Conservation (phyloP, 108 stramenopile genomes). For the Skeletonema costatum region DNA sequence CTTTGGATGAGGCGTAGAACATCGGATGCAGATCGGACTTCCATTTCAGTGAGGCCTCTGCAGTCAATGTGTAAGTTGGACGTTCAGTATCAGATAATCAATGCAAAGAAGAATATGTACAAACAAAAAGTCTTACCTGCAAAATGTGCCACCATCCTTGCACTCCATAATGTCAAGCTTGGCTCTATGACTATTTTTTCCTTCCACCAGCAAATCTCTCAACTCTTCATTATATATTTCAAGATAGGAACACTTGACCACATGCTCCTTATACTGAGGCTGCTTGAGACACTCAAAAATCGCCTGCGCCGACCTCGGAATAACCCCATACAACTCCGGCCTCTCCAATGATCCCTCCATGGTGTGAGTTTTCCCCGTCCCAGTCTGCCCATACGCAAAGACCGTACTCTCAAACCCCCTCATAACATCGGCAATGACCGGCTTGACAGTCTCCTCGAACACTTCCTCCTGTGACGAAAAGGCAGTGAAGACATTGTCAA, state of each 20-base stretch:
- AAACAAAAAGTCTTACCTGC: constrained; percentile 36
- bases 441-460: constrained; percentile 76
- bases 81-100: neutral
- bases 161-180: constrained; percentile 86
- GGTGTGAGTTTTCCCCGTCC: constrained; percentile 85
- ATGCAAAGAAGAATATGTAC: neutral
- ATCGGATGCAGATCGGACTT: constrained; percentile 71
- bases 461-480: constrained; percentile 82
- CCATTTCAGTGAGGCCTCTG: constrained; percentile 79
- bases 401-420: constrained; percentile 71
- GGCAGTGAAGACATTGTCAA: constrained; percentile 82
- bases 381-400: constrained; percentile 79
- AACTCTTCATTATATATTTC: constrained; percentile 97
- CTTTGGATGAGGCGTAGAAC: constrained; percentile 78
- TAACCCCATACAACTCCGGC: constrained; percentile 64
- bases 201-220: constrained; percentile 76
- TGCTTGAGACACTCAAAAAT: constrained; percentile 66
- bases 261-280: constrained; percentile 54
- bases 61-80: neutral
- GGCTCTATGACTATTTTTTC: constrained; percentile 13
- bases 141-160: constrained; percentile 61
- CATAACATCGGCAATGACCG: constrained; percentile 79
- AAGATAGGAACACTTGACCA: constrained; percentile 80
- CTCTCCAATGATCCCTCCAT: constrained; percentile 76
- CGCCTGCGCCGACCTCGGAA: constrained; percentile 55